Base-by-base conservation (phyloP, 164 flowering plant species). In the Chloranthus sessilifolius region DNA sequence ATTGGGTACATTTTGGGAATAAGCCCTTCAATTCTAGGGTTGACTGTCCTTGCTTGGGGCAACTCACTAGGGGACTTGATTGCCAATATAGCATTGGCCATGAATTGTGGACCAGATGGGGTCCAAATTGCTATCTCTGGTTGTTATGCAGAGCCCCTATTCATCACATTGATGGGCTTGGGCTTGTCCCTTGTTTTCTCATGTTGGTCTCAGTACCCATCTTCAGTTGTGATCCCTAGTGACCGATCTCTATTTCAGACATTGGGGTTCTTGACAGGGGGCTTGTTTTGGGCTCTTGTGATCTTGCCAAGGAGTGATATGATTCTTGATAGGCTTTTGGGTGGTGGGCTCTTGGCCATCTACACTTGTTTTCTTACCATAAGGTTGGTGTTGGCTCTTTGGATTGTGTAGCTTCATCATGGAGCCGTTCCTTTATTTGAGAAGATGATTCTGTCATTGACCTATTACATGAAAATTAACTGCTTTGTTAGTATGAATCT, bases 11-110 rank as follows among this genome's bases (percentile, higher is more conserved):
- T 77, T 22, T 26, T 62, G 15, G 69, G 70, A 2, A 64, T 77
- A 26, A 72, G 64, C 46, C 66, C 82, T 46, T 61, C 82, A 10
- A 46, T 70, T 17, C 75, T 77, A 9, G 79, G 72, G 7, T 31
- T 77, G 19, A 77, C 82, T 8, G 61, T 77, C 14, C 63, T 77
- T 35, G 82, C 82, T 21, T 77, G 82, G 82, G 82, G 82, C 1
- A 77, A 77, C 51, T 77, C 82, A 8, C 31, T 74, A 54, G 77
- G 79, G 20, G 82, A 77, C 42, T 31, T 77, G 38, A 63, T 72
- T 31, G 58, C 82, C 10, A 77, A 77, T 63, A 69, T 75, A 6
- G 65, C 82, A 20, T 31, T 77, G 53, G 71, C 77, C 12, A 25
- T 67, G 65, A 65, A 70, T 27, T 70, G 69, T 23, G 69, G 73